These are phyloP conservation scores for Aureobasidium pullulans DNA, from an alignment of 2,329 filamentous ascomycete species.

Conservation along the genomic window DNA sequence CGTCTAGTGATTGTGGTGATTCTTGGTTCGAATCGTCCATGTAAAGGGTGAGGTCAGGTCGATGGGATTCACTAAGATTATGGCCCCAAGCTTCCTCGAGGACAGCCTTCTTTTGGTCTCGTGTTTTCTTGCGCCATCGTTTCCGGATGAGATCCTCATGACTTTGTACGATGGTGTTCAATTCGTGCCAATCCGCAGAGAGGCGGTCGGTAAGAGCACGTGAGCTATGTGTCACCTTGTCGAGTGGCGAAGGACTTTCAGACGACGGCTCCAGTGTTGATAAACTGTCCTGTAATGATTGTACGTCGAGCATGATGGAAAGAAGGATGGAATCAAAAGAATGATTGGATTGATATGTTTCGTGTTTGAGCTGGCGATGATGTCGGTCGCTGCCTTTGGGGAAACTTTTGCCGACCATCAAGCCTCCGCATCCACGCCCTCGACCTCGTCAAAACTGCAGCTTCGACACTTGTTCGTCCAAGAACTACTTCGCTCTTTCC, in stretches of 20 bases:
- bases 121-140: constrained; percentile 50
- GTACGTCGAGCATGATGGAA: neutral
- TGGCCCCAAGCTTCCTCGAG: constrained; percentile 41
- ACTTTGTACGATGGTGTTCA: constrained; percentile 40
- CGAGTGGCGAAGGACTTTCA: neutral
- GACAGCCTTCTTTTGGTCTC: constrained; percentile 38
- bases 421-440: no score
- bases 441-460: no score
- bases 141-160: constrained; percentile 46
- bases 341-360: neutral
- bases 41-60: constrained; percentile 43
- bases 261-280: neutral
- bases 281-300: neutral
- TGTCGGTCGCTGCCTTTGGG: neutral
- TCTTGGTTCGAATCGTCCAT: constrained; percentile 19
- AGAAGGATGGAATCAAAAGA: neutral
- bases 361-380: neutral
- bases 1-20: constrained; percentile 19
- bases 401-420: neutral
- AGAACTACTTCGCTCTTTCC: no score
- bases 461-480: no score
- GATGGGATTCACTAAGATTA: constrained; percentile 41
- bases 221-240: neutral
- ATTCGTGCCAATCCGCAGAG: constrained; percentile 28
- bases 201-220: constrained; percentile 21